Conservation (phyloP, 805 yeast genomes). For the Lachancea sp. region DNA sequence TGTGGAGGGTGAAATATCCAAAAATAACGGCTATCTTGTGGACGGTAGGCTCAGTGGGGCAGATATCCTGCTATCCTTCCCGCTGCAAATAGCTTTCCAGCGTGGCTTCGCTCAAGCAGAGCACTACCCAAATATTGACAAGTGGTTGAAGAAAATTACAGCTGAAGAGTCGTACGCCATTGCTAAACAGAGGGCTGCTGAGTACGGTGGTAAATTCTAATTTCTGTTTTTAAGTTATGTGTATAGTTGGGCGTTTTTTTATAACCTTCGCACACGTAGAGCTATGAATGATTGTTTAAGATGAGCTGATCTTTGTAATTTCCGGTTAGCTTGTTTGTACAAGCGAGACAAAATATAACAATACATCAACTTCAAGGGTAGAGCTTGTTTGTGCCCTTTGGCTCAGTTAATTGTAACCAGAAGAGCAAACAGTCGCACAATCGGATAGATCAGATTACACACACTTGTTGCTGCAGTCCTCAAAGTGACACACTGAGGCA, state of each 20-base stretch:
- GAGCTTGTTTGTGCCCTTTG: too few relatives aligned
- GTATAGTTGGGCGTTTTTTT: neutral
- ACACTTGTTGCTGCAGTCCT: too few relatives aligned
- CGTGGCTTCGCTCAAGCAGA: constrained; percentile 14
- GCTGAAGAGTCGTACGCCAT: constrained; percentile 13
- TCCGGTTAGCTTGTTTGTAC: too few relatives aligned
- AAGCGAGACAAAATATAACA: too few relatives aligned
- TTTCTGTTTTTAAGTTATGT: neutral
- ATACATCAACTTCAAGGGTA: too few relatives aligned
- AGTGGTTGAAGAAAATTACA: constrained; percentile 18
- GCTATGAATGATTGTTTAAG: too few relatives aligned
- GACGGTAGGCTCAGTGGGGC: constrained; percentile 48
- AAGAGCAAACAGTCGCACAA: too few relatives aligned
- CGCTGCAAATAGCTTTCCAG: constrained; percentile 27
- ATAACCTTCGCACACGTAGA: neutral
- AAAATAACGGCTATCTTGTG: constrained; percentile 39
- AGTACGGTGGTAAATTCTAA: constrained; percentile 11
- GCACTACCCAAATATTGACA: constrained; percentile 23
- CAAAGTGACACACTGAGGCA: too few relatives aligned
- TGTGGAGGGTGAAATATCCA: constrained; percentile 37
- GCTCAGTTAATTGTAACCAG: too few relatives aligned
- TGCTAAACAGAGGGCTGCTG: constrained; percentile 14
- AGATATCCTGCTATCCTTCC: constrained; percentile 49
- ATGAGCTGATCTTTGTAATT: too few relatives aligned
- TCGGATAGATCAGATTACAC: too few relatives aligned